Percentiles rank a stretch among this genome's conserved stretches.
Evolutionary conservation across 352 stramenopile genomes (phyloP).

Genomic region (Pythium volutum): DNA sequence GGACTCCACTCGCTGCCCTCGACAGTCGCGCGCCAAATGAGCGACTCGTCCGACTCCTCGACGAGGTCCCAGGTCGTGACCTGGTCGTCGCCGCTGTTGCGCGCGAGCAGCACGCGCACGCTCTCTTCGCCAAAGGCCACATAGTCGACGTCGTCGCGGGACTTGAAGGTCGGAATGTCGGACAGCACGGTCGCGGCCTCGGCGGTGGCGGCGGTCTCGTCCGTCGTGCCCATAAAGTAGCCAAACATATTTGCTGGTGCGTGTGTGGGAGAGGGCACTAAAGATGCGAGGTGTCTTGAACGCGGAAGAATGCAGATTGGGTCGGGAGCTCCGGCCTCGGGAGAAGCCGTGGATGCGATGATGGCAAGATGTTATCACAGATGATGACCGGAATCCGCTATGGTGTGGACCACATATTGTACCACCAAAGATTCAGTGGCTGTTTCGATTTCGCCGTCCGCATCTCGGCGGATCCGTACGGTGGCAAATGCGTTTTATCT

Average conservation of each 20-base stretch:
- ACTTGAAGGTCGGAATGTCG: conserved; percentile 37
- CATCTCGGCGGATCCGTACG: too few relatives aligned
- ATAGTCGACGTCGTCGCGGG: conserved; percentile 53
- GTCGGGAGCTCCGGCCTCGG: neutral
- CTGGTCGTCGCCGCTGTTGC: conserved; percentile 57
- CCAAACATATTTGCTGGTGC: conserved; percentile 16
- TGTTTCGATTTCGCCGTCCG: neutral
- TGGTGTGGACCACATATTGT: conserved; percentile 11
- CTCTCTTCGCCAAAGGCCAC: conserved; percentile 58
- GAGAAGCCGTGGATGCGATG: neutral
- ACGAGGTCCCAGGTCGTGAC: conserved; percentile 74
- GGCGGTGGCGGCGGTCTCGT: neutral
- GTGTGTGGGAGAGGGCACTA: neutral
- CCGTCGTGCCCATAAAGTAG: conserved; percentile 20
- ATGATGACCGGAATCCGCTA: conserved; percentile 10
- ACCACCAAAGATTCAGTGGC: neutral
- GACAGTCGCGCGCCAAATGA: conserved; percentile 67
- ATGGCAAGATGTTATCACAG: neutral
- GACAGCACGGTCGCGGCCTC: conserved; percentile 16
- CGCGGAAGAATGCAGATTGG: neutral
- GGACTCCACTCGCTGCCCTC: conserved; percentile 62
- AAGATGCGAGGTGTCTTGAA: neutral
- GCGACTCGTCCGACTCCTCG: conserved; percentile 41
- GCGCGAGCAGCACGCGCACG: conserved; percentile 58
- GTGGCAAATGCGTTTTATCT: too few relatives aligned